These are phyloP conservation scores for Forsythia viridissima DNA, from an alignment of 257 asterid species.

Conservation along the genomic window DNA sequence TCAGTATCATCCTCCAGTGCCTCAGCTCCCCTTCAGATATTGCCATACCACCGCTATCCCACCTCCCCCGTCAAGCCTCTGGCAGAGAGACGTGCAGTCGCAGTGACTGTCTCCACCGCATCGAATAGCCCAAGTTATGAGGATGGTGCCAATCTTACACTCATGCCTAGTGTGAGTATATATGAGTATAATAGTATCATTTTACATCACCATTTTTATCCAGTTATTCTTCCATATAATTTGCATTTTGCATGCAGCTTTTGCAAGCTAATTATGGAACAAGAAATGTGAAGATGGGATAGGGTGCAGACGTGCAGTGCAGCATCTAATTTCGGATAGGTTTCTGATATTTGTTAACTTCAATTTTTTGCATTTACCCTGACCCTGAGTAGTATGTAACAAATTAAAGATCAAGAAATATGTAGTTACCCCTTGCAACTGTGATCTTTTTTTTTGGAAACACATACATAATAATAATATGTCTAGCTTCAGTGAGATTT, in stretches of 20 bases:
- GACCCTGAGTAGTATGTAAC: background rate
- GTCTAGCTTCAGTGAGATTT: background rate
- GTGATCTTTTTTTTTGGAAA: background rate
- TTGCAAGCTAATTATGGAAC: too few species aligned
- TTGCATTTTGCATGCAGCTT: too few species aligned
- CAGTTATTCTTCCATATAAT: too few species aligned
- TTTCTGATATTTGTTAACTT: background rate
- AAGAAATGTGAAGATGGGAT: background rate
- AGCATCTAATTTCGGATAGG: background rate
- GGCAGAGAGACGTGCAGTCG: slow-evolving; percentile 75
- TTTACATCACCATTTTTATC: background rate
- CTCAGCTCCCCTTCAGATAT: slow-evolving; percentile 48
- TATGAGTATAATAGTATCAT: background rate
- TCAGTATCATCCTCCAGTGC: slow-evolving; percentile 80
- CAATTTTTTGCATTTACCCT: background rate
- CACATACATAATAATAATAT: too few species aligned
- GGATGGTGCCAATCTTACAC: slow-evolving; percentile 20
- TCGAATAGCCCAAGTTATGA: slow-evolving; percentile 39
- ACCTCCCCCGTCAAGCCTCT: slow-evolving; percentile 72
- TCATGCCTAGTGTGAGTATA: background rate
- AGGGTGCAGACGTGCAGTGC: too few species aligned
- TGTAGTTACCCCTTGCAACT: too few species aligned
- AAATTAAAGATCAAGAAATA: too few species aligned
- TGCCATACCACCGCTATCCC: slow-evolving; percentile 29
- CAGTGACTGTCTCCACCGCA: slow-evolving; percentile 55